Base-by-base conservation (phyloP, 345 rosid genomes). In the Citrus inodora region DNA sequence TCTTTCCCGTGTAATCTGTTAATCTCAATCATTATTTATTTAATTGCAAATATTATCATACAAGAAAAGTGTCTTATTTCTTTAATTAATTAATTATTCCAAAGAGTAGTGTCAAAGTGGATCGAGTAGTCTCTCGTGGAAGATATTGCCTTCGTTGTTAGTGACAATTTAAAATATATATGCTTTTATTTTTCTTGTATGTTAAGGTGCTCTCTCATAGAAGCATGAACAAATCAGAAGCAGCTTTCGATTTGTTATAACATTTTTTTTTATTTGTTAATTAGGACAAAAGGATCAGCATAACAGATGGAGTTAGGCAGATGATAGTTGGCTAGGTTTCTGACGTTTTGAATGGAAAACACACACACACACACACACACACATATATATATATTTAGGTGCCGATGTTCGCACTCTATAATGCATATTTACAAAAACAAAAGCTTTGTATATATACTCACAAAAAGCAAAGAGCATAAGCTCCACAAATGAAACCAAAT, bases 31-130 rank as follows among this genome's bases (percentile, higher is more conserved):
- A 38, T 68, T 56, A 59, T 46, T 67, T 65, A 46, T 79, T 61
- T 79, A 78, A 70, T 76, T 22, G 35, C 78, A 75, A 76, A 73
- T 35, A 75, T 62, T 71, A 19, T 76, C 71, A 76, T 67, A 27
- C 80, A 83, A 66, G 83, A 51, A 79, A 81, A 69, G 22, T 9
- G 27, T 10, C 66, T 37, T 30, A 30, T 17, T 17, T 67, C n/a
- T 35, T 5, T 5, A 37, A 37, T 8, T 61, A 13, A 40, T 32
- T 21, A 7, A 53, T 53, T 56, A 28, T 30, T 38, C 25, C 30
- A 53, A 32, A 28, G 53, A 75, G 8, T 40, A 35, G 8, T 40
- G 35, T 80, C 42, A 35, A 59, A 42, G 33, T 61, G 75, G 79
- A 56, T 80, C 75, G 32, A 60, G 56, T 27, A 46, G 53, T 63